These are phyloP conservation scores for Tuctoria greenei DNA, from an alignment of 176 grass and related monocot genomes.

Conservation along the genomic window DNA sequence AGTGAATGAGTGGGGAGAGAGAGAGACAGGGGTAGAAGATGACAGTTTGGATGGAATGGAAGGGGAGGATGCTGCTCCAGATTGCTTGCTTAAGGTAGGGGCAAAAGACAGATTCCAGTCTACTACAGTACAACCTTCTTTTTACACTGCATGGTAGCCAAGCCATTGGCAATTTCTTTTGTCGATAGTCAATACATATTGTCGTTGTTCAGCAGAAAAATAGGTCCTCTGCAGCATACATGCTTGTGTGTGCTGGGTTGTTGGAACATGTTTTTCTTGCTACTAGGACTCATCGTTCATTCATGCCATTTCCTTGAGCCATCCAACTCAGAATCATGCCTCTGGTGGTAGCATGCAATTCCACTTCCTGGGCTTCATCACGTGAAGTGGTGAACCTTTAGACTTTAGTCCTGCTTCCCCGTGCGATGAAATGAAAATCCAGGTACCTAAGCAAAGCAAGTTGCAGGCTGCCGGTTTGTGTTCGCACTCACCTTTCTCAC, in stretches of 20 bases:
- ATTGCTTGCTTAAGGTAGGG: conserved; percentile 23
- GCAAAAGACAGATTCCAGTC: conserved; percentile 39
- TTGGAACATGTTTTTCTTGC: conserved; percentile 48
- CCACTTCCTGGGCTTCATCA: not conserved
- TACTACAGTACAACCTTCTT: not conserved
- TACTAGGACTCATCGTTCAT: not conserved
- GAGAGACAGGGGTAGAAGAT: conserved; percentile 5
- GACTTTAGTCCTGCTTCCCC: not conserved
- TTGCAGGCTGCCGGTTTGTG: not conserved
- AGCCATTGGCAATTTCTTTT: not conserved
- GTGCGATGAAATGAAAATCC: not conserved
- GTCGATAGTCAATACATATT: not conserved
- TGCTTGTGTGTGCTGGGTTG: conserved; percentile 20
- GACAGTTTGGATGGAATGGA: conserved; percentile 22
- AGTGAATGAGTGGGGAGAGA: conserved; percentile 30
- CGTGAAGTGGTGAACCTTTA: not conserved
- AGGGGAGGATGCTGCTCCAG: not conserved
- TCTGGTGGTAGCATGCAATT: not conserved
- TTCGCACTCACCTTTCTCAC: not conserved
- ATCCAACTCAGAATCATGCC: not conserved
- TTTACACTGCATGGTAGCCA: not conserved
- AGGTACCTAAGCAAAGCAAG: not conserved
- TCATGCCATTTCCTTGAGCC: conserved; percentile 2
- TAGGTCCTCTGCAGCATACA: not conserved
- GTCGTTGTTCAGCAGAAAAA: too few species aligned